Conservation (phyloP, 768 basidiomycete genomes). For the Podaxis sp. region DNA sequence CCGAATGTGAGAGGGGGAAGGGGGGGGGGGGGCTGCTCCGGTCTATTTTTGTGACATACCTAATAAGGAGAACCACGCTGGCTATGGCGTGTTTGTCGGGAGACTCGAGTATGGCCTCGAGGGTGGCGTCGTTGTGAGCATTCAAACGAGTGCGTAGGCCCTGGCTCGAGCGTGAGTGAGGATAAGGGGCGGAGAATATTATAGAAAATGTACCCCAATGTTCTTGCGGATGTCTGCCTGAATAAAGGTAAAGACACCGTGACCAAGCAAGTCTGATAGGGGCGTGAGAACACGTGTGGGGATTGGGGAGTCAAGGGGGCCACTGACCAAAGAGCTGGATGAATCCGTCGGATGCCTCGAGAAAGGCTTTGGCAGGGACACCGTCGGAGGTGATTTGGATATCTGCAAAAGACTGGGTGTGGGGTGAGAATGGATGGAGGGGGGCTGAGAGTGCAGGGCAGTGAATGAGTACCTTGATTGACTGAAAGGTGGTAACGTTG, state of each 20-base stretch:
- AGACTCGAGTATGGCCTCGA: constrained; percentile 58
- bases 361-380: constrained; percentile 77
- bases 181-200: constrained; percentile 13
- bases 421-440: not conserved
- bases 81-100: constrained; percentile 49
- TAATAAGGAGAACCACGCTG: constrained; percentile 63
- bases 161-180: constrained; percentile 31
- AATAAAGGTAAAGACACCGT: constrained; percentile 70
- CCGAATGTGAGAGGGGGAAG: not conserved
- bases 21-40: not conserved
- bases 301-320: constrained; percentile 4
- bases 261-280: constrained; percentile 61
- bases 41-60: constrained; percentile 36
- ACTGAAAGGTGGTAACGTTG: not conserved
- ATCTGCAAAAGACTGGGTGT: constrained; percentile 77
- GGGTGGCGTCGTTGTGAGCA: constrained; percentile 41
- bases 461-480: constrained; percentile 8
- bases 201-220: constrained; percentile 47
- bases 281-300: constrained; percentile 15
- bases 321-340: constrained; percentile 66
- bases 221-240: constrained; percentile 71
- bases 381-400: constrained; percentile 76
- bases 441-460: not conserved
- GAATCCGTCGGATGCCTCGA: constrained; percentile 88
- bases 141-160: constrained; percentile 63